Conservation (phyloP, 352 stramenopile genomes). For the Globisporangium sylvaticum region DNA sequence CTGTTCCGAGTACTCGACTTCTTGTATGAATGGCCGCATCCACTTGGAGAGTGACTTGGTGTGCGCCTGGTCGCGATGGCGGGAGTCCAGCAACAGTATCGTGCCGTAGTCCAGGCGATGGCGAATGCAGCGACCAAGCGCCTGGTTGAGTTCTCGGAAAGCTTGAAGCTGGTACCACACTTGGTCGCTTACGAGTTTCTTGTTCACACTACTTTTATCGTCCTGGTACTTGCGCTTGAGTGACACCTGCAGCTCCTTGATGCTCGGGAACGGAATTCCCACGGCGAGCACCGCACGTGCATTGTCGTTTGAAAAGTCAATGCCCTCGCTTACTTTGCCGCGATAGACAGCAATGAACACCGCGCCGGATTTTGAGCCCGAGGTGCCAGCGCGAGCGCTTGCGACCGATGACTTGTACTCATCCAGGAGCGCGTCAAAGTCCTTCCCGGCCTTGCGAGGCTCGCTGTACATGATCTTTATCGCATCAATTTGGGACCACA, state of each 20-base stretch:
- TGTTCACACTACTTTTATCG: slow-evolving; percentile 56
- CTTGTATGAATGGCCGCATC: slow-evolving; percentile 68
- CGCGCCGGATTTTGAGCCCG: slow-evolving; percentile 63
- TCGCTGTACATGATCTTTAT: slow-evolving; percentile 65
- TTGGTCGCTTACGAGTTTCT: slow-evolving; percentile 62
- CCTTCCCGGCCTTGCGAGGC: slow-evolving; percentile 67
- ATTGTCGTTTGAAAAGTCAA: slow-evolving; percentile 98
- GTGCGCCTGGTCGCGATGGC: slow-evolving; percentile 60
- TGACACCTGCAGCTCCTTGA: slow-evolving; percentile 89
- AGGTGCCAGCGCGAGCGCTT: slow-evolving; percentile 1
- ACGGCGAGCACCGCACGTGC: slow-evolving; percentile 95
- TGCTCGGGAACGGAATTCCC: slow-evolving; percentile 96
- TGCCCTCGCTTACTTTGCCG: slow-evolving; percentile 97
- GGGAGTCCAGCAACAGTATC: slow-evolving; percentile 95
- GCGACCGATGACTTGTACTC: slow-evolving; percentile 67
- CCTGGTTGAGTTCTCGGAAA: slow-evolving; percentile 97
- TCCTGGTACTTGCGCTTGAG: slow-evolving; percentile 84
- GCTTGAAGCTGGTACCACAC: slow-evolving; percentile 97
- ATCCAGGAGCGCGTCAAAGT: slow-evolving; percentile 76
- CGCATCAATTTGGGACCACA: slow-evolving; percentile 56
- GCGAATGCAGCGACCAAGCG: slow-evolving; percentile 97
- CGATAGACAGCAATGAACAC: slow-evolving; percentile 97
- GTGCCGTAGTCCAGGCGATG: slow-evolving; percentile 96
- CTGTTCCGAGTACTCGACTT: slow-evolving; percentile 64
- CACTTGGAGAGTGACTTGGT: slow-evolving; percentile 72